Conservation (phyloP, 2,329 filamentous ascomycete genomes). For the Pseudopyrenochaeta lycopersici region DNA sequence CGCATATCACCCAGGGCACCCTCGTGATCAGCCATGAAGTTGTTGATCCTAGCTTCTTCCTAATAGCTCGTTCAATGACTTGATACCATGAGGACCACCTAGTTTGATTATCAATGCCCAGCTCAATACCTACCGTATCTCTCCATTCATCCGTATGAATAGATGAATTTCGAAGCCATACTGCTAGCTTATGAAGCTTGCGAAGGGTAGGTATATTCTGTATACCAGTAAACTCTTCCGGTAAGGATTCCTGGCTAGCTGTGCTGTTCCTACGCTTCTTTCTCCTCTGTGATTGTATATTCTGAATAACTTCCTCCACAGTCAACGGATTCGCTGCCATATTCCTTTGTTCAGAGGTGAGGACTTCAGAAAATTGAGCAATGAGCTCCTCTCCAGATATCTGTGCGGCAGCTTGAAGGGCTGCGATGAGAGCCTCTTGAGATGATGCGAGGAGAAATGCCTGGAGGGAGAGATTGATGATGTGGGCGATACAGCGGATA, state of each 20-base stretch:
- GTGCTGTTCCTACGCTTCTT: not conserved
- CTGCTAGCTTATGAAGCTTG: conserved; percentile 1
- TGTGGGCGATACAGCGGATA: conserved; percentile 4
- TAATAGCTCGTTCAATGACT: conserved; percentile 6
- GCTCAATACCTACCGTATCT: not conserved
- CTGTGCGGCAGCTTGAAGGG: not conserved
- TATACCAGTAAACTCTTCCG: not conserved
- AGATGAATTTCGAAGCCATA: not conserved
- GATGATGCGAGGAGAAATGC: conserved; percentile 7
- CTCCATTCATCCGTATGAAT: not conserved
- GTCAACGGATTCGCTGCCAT: no score
- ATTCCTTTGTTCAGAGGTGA: not conserved
- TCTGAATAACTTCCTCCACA: no score
- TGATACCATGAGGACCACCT: conserved; percentile 7
- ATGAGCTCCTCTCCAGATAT: conserved; percentile 1
- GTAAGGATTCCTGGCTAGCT: not conserved
- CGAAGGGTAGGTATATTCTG: conserved; percentile 3
- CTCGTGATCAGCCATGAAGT: conserved; percentile 6
- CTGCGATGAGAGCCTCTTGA: conserved; percentile 5
- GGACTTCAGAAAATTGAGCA: conserved; percentile 2
- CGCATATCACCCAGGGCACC: not conserved
- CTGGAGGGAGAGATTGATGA: conserved; percentile 11
- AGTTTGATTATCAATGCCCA: conserved; percentile 8
- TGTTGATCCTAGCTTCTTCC: conserved; percentile 2
- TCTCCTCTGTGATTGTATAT: no score